Percentiles rank a stretch among this genome's conserved stretches.
Conservation (phyloP, 495 filamentous ascomycete species). For the Aspergillus hancockii region DNA sequence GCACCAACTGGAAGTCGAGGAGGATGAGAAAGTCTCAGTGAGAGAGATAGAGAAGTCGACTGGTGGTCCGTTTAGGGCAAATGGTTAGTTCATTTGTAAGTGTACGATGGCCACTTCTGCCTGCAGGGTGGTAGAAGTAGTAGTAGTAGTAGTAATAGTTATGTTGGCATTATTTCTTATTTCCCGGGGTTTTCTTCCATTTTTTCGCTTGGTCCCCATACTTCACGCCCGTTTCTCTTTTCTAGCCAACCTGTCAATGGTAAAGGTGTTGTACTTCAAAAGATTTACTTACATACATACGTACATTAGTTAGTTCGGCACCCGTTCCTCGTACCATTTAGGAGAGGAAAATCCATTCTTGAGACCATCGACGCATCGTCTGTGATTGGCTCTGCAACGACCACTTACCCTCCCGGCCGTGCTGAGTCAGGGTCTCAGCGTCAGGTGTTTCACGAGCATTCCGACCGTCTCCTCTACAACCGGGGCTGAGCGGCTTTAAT, state of each 20-base stretch:
- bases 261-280: neutral
- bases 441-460: slow-evolving; percentile 21
- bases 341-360: neutral
- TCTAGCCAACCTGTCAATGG: neutral
- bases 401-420: slow-evolving; percentile 3
- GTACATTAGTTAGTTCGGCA: neutral
- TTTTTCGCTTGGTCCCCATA: neutral
- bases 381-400: slow-evolving; percentile 13
- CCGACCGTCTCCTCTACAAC: slow-evolving; percentile 29
- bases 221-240: neutral
- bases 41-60: neutral
- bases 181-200: slow-evolving; percentile 19
- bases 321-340: neutral
- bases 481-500: slow-evolving; percentile 6
- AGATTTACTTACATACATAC: neutral
- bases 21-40: neutral
- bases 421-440: slow-evolving; percentile 24
- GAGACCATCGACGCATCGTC: neutral
- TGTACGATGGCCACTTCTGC: neutral
- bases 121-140: neutral
- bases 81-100: neutral
- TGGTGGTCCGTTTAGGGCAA: neutral
- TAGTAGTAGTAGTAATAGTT: neutral
- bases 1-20: slow-evolving; percentile 10
- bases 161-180: neutral